Percentiles rank a stretch among this genome's conserved stretches.
Conservation (phyloP, 306 rosid species). For the Inga leiocalycina region DNA sequence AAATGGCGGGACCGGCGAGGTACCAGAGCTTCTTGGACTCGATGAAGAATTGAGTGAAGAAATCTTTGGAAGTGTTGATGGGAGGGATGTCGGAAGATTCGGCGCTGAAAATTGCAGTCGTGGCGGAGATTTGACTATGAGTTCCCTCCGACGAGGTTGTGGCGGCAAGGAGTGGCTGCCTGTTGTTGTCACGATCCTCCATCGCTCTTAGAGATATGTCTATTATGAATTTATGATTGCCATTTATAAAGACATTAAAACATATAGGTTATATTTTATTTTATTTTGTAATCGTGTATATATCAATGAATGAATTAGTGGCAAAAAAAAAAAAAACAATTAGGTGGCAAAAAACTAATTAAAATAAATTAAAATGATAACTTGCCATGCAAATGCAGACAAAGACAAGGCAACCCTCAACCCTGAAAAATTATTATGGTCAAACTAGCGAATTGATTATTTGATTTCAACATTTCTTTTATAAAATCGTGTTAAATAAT, state of each 20-base stretch:
- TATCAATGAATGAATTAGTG: too few species aligned
- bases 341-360: background rate
- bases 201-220: background rate
- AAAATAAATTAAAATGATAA: too few species aligned
- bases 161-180: constrained; percentile 34
- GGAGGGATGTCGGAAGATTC: constrained; percentile 65
- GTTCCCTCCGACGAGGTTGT: background rate
- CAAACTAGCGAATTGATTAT: too few species aligned
- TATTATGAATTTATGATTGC: background rate
- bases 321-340: too few species aligned
- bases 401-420: too few species aligned
- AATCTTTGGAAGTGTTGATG: constrained; percentile 41
- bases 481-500: too few species aligned
- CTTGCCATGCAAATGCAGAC: too few species aligned
- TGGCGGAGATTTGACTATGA: background rate
- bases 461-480: too few species aligned
- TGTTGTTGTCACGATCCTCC: constrained; percentile 16
- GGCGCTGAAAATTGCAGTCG: constrained; percentile 48
- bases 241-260: background rate
- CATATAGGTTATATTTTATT: background rate
- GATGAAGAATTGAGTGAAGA: constrained; percentile 47
- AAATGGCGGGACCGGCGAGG: constrained; percentile 91
- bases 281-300: too few species aligned
- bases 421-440: too few species aligned
- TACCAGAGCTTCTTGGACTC: constrained; percentile 86